Evolutionary conservation across 2,329 filamentous ascomycete species (phyloP).

Genomic region (Aplosporella prunicola): DNA sequence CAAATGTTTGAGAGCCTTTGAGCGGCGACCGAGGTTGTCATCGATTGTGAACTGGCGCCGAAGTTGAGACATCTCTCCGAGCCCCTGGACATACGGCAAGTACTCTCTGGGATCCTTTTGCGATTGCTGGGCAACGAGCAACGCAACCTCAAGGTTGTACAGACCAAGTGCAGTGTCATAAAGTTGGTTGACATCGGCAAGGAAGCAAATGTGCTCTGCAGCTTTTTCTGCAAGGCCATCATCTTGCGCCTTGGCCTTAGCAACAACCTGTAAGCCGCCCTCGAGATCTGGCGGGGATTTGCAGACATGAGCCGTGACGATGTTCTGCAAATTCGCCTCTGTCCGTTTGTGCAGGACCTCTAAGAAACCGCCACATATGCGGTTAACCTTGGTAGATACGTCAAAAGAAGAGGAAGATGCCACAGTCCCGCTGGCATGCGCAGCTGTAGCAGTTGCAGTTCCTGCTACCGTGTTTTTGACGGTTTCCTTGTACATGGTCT

Average conservation of each 20-base stretch:
- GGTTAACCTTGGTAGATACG: slow-evolving; percentile 62
- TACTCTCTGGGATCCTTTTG: slow-evolving; percentile 95
- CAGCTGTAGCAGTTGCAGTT: slow-evolving; percentile 15
- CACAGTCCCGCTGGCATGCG: neutral
- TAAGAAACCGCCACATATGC: slow-evolving; percentile 78
- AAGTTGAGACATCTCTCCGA: slow-evolving; percentile 63
- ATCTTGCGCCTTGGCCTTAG: slow-evolving; percentile 57
- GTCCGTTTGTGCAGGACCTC: slow-evolving; percentile 53
- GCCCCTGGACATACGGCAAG: slow-evolving; percentile 80
- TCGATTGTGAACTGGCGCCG: slow-evolving; percentile 79
- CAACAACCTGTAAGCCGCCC: slow-evolving; percentile 70
- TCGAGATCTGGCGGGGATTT: slow-evolving; percentile 86
- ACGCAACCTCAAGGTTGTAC: slow-evolving; percentile 81
- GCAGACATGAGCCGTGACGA: slow-evolving; percentile 90
- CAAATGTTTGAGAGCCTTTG: slow-evolving; percentile 70
- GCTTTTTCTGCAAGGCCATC: slow-evolving; percentile 68
- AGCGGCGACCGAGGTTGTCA: slow-evolving; percentile 66
- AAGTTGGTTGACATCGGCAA: slow-evolving; percentile 83
- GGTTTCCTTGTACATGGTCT: slow-evolving; percentile 90
- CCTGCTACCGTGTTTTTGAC: slow-evolving; percentile 36
- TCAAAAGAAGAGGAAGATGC: slow-evolving; percentile 14
- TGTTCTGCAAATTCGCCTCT: slow-evolving; percentile 68
- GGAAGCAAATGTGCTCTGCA: slow-evolving; percentile 94
- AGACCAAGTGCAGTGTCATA: slow-evolving; percentile 85
- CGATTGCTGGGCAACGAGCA: slow-evolving; percentile 88